Evolutionary conservation across 163 green algal genomes (phyloP).

Genomic region (Chloromonas sp.): DNA sequence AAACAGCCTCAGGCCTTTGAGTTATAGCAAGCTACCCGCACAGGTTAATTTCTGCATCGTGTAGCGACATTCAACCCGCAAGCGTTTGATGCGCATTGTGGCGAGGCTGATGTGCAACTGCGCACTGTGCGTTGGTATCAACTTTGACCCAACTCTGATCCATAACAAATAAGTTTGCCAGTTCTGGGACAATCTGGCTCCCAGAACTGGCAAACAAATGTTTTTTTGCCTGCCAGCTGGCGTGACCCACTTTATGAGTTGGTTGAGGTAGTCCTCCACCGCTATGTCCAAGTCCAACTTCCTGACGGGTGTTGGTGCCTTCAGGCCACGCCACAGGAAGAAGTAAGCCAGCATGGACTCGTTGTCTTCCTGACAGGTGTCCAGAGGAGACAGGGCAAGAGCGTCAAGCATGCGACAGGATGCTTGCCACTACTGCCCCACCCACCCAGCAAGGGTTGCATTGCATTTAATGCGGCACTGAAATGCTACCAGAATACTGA

Average conservation of each 20-base stretch:
- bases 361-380: constrained; percentile 40
- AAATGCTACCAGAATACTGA: neutral
- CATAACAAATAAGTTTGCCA: neutral
- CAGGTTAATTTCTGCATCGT: neutral
- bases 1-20: neutral
- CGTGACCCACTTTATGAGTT: neutral
- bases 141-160: too few species aligned
- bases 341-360: constrained; percentile 52
- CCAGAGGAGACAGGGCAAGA: neutral
- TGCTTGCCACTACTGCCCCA: too few species aligned
- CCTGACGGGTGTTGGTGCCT: constrained; percentile 14
- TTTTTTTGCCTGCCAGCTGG: too few species aligned
- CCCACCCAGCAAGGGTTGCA: too few species aligned
- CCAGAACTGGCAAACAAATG: too few species aligned
- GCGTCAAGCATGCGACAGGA: neutral
- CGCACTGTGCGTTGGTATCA: too few species aligned
- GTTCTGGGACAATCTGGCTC: too few species aligned
- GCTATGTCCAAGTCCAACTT: constrained; percentile 24
- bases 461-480: neutral
- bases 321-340: constrained; percentile 40
- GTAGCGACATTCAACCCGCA: too few species aligned
- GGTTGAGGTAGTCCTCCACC: constrained; percentile 25
- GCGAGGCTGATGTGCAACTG: too few species aligned
- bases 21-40: neutral
- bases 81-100: too few species aligned